Evolutionary conservation across 1,284 basidiomycete species (phyloP).

Genomic region (Rhodotorula sp.): DNA sequence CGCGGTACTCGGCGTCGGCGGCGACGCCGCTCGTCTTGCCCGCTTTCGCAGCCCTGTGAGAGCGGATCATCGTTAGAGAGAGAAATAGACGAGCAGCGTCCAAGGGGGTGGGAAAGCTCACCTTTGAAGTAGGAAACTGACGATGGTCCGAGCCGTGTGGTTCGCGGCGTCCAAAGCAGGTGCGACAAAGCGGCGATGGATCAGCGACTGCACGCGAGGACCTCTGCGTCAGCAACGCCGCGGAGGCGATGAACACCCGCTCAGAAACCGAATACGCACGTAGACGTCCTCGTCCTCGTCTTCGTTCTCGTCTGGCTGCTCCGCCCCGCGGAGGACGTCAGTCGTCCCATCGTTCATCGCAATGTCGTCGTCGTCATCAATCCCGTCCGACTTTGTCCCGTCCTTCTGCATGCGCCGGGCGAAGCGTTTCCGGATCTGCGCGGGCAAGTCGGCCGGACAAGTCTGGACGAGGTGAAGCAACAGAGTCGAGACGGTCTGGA

Average conservation of each 20-base stretch:
- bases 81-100: neutral
- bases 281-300: neutral
- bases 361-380: neutral
- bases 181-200: constrained; percentile 29
- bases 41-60: constrained; percentile 66
- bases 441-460: constrained; percentile 72
- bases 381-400: neutral
- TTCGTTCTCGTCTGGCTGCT: neutral
- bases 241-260: neutral
- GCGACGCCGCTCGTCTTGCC: constrained; percentile 71
- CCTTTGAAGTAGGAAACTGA: constrained; percentile 79
- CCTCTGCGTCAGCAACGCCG: neutral
- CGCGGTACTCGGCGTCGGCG: constrained; percentile 77
- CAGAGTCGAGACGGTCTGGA: constrained; percentile 86
- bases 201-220: neutral
- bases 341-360: neutral
- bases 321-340: neutral
- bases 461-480: constrained; percentile 94
- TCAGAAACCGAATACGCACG: neutral
- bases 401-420: constrained; percentile 43
- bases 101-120: constrained; percentile 43
- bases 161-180: constrained; percentile 63
- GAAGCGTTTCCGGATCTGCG: constrained; percentile 55
- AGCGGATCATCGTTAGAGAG: neutral
- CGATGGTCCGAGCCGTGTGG: constrained; percentile 78